A percentile compares a stretch with the other conserved stretches of the same genome.
Evolutionary conservation across 257 asterid species (phyloP).

Genomic region (Fraxinus pennsylvanica): DNA sequence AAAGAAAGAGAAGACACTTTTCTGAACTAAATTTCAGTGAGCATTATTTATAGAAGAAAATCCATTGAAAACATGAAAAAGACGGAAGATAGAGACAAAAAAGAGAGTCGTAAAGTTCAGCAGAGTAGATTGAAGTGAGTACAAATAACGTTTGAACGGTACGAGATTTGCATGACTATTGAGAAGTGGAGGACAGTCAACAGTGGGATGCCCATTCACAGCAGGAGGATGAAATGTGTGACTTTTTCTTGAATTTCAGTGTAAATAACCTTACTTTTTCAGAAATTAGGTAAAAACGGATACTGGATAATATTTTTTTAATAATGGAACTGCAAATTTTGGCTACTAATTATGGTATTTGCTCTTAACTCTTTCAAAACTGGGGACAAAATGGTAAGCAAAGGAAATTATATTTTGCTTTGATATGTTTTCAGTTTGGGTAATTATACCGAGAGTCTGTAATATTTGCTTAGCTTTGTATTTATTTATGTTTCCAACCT

Average conservation of each 20-base stretch:
- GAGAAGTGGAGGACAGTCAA: not conserved
- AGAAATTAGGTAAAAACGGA: not conserved
- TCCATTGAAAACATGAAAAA: not conserved
- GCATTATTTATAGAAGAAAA: conserved; percentile 18
- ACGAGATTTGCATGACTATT: conserved; percentile 34
- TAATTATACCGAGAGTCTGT: too few relatives aligned
- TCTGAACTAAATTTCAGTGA: not conserved
- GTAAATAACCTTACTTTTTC: not conserved
- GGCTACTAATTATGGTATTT: too few relatives aligned
- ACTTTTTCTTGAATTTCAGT: conserved; percentile 12
- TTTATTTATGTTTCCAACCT: too few relatives aligned
- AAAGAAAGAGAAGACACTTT: not conserved
- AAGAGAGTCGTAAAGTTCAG: conserved; percentile 12
- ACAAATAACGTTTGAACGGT: conserved; percentile 4
- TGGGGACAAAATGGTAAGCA: too few relatives aligned
- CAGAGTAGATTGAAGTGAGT: conserved; percentile 12
- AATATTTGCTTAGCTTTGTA: too few relatives aligned
- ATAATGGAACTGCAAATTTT: too few relatives aligned
- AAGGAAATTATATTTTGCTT: too few relatives aligned
- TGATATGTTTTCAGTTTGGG: too few relatives aligned
- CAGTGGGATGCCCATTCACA: conserved; percentile 15
- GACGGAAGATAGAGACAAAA: conserved; percentile 2
- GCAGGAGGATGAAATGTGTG: conserved; percentile 18
- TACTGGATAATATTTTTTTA: not conserved
- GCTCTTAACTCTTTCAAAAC: too few relatives aligned